These are phyloP conservation scores for Hygrophoropsis aurantiaca DNA, from an alignment of 768 basidiomycete genomes.

Conservation along the genomic window DNA sequence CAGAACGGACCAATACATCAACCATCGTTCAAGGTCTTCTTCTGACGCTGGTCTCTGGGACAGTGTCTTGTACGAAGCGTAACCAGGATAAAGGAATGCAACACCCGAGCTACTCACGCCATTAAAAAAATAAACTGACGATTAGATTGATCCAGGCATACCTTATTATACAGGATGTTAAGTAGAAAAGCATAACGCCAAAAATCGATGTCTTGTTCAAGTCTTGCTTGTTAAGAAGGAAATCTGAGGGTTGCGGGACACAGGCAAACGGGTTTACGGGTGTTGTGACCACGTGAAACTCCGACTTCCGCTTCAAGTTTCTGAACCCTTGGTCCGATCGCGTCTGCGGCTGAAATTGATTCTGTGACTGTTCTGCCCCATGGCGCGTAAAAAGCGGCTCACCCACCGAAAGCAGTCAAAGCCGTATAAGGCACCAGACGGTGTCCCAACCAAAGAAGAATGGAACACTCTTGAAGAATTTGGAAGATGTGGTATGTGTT, in stretches of 20 bases:
- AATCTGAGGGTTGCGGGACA: too few relatives aligned
- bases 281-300: too few relatives aligned
- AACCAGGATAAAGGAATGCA: conserved; percentile 89
- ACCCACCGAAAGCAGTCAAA: conserved; percentile 14
- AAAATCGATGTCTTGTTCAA: conserved; percentile 1
- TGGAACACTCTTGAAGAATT: conserved; percentile 15
- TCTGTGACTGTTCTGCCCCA: conserved; percentile 7
- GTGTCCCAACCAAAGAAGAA: conserved; percentile 8
- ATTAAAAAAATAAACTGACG: neutral
- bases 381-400: conserved; percentile 24
- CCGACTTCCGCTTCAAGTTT: too few relatives aligned
- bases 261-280: too few relatives aligned
- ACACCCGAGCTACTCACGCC: conserved; percentile 51
- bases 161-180: conserved; percentile 43
- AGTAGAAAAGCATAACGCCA: conserved; percentile 40
- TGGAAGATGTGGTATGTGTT: conserved; percentile 9
- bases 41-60: conserved; percentile 85
- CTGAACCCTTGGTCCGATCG: neutral
- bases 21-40: conserved; percentile 86
- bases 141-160: conserved; percentile 37
- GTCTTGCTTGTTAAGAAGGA: neutral
- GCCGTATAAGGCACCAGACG: neutral
- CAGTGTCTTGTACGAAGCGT: conserved; percentile 95
- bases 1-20: conserved; percentile 96
- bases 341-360: too few relatives aligned